Conservation (phyloP, 345 rosid species). For the Arabidopsis suecica region DNA sequence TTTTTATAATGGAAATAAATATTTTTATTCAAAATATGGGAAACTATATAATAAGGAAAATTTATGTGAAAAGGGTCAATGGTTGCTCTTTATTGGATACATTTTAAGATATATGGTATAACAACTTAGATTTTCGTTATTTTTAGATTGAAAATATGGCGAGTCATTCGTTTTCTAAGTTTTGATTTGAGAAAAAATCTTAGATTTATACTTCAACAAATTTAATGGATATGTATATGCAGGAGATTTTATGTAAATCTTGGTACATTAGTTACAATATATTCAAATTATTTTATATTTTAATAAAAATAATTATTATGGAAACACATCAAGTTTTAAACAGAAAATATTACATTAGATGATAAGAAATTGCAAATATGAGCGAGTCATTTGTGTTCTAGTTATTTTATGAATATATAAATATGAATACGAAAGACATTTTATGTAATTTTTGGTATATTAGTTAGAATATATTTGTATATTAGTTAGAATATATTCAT, state of each 20-base stretch:
- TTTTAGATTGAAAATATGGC: background rate
- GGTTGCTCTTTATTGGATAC: background rate
- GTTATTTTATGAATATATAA: too few species aligned
- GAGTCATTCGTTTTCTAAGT: background rate
- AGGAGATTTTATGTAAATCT: too few species aligned
- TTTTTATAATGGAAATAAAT: constrained; percentile 37
- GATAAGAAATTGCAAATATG: too few species aligned
- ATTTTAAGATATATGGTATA: background rate
- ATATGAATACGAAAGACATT: too few species aligned
- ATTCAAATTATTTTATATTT: too few species aligned
- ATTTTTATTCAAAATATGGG: constrained; percentile 15
- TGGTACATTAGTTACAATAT: too few species aligned
- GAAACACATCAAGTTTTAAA: too few species aligned
- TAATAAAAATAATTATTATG: too few species aligned
- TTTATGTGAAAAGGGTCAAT: background rate
- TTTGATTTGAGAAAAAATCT: background rate
- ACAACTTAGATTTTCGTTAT: background rate
- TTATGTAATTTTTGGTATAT: too few species aligned
- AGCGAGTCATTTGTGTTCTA: too few species aligned
- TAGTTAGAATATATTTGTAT: background rate
- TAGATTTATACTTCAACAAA: background rate
- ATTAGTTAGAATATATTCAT: background rate
- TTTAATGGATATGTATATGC: too few species aligned
- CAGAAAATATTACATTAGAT: too few species aligned
- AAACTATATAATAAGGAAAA: background rate